phyloP scores from a whole-genome alignment of 2,329 filamentous ascomycete species.

The Pestalotiopsis sp. region DNA sequence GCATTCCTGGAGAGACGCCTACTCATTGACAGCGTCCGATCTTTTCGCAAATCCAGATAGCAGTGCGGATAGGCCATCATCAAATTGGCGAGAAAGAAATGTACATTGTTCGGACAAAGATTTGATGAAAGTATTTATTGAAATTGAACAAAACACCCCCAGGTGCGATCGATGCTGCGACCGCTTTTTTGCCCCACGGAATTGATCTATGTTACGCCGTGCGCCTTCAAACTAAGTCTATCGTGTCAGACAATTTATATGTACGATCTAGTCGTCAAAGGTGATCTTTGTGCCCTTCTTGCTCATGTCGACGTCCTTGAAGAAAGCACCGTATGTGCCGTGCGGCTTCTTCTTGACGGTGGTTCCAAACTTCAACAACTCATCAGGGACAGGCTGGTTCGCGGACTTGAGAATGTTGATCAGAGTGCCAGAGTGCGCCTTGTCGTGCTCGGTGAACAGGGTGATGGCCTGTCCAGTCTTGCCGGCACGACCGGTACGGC shows the following conservation, averaged over 20 bases:
- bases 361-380: conserved; percentile 91
- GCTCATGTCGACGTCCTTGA: conserved; percentile 83
- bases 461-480: conserved; percentile 89
- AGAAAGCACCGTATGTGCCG: conserved; percentile 92
- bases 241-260: background rate
- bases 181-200: no score
- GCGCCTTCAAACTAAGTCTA: background rate
- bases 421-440: conserved; percentile 83
- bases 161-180: background rate
- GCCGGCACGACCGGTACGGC: conserved; percentile 89
- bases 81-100: background rate
- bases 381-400: conserved; percentile 86
- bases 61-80: background rate
- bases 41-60: conserved; percentile 3
- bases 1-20: conserved; percentile 6
- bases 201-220: background rate
- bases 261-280: conserved; percentile 60
- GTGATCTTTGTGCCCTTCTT: conserved; percentile 90
- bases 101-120: background rate
- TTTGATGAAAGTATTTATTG: background rate
- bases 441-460: conserved; percentile 93
- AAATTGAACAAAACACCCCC: background rate
- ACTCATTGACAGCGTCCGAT: conserved; percentile 1
- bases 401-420: conserved; percentile 96
- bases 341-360: conserved; percentile 99